Conservation (phyloP, 352 stramenopile species). For the Globisporangium lucens region DNA sequence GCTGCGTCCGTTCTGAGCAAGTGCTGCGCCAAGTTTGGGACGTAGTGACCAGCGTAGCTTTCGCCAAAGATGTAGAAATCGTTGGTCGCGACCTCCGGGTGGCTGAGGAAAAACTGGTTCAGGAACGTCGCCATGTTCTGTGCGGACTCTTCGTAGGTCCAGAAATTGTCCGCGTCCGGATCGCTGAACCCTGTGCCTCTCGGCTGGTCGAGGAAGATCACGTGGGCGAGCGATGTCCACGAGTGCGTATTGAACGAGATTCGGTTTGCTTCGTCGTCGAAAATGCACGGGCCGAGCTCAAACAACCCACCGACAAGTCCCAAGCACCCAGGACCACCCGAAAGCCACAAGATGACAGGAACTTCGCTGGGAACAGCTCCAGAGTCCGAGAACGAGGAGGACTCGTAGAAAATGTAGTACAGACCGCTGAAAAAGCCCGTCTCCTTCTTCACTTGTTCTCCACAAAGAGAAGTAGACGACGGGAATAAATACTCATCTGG, state of each 20-base stretch:
- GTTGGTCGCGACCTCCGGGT: conserved; percentile 34
- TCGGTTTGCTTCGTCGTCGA: conserved; percentile 54
- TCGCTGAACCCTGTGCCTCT: conserved; percentile 67
- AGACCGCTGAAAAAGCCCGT: conserved; percentile 60
- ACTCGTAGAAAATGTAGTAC: conserved; percentile 78
- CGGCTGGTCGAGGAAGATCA: conserved; percentile 97
- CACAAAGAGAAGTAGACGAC: conserved; percentile 44
- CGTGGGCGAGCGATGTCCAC: conserved; percentile 94
- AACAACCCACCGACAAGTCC: conserved; percentile 91
- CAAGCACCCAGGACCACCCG: conserved; percentile 94
- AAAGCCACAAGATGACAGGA: conserved; percentile 96
- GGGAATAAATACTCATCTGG: not conserved
- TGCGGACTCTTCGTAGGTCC: conserved; percentile 48
- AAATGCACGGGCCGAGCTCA: conserved; percentile 95
- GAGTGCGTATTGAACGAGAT: conserved; percentile 88
- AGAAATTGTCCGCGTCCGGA: conserved; percentile 20
- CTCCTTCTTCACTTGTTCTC: conserved; percentile 52
- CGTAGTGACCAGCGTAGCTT: conserved; percentile 94
- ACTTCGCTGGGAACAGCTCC: conserved; percentile 3
- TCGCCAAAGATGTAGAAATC: conserved; percentile 95
- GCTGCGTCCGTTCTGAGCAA: conserved; percentile 49
- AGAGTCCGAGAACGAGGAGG: conserved; percentile 25
- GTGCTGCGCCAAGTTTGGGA: conserved; percentile 84
- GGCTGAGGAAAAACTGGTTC: conserved; percentile 44
- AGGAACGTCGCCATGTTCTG: conserved; percentile 52